Evolutionary conservation across 2,329 filamentous ascomycete species (phyloP).

Genomic region (Fusarium guadeloupense): DNA sequence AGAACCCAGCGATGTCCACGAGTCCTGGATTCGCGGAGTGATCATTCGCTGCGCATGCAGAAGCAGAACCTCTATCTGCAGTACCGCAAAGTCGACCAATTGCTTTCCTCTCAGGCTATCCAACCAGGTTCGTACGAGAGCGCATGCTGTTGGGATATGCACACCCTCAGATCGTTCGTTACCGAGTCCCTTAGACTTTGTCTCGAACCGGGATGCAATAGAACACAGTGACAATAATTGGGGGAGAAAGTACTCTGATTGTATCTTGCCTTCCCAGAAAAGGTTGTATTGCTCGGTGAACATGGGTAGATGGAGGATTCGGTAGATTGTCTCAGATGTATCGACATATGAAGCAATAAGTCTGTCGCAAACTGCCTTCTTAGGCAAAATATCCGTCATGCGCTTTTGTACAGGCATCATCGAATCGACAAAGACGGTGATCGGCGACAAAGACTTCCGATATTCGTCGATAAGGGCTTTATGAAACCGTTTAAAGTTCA

Average conservation of each 20-base stretch:
- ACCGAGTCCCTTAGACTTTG: slow-evolving; percentile 59
- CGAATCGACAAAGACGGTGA: slow-evolving; percentile 67
- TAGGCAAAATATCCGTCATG: slow-evolving; percentile 66
- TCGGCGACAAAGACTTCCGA: slow-evolving; percentile 58
- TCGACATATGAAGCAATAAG: slow-evolving; percentile 60
- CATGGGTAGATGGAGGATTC: slow-evolving; percentile 62
- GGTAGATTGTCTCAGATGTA: slow-evolving; percentile 62
- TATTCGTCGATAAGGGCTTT: slow-evolving; percentile 59
- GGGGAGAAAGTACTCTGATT: slow-evolving; percentile 61
- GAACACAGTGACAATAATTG: slow-evolving; percentile 63
- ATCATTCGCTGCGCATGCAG: slow-evolving; percentile 64
- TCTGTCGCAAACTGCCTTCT: slow-evolving; percentile 60
- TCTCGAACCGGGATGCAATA: slow-evolving; percentile 62
- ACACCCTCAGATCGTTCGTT: slow-evolving; percentile 63
- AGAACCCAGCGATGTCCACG: slow-evolving; percentile 64
- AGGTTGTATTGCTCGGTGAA: slow-evolving; percentile 61
- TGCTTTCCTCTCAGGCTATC: slow-evolving; percentile 62
- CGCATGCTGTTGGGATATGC: slow-evolving; percentile 65
- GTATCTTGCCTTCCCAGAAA: slow-evolving; percentile 61
- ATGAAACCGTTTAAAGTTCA: slow-evolving; percentile 58
- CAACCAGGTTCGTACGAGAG: slow-evolving; percentile 63
- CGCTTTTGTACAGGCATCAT: slow-evolving; percentile 66
- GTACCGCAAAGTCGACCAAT: slow-evolving; percentile 60
- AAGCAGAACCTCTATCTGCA: slow-evolving; percentile 65
- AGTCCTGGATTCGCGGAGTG: slow-evolving; percentile 59